Evolutionary conservation across 805 yeast species (phyloP).

Genomic region (Sporopachydermia quercuum): DNA sequence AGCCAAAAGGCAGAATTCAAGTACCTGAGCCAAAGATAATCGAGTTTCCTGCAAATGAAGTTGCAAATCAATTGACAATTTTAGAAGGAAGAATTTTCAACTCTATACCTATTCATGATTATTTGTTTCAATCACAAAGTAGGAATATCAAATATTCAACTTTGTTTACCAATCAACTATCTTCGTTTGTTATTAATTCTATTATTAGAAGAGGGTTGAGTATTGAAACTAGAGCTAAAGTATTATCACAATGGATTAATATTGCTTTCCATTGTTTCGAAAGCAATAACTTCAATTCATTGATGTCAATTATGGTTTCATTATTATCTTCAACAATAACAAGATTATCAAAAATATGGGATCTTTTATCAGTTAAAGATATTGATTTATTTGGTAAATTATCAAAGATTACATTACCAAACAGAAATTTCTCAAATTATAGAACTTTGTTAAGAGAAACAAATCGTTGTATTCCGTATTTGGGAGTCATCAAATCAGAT

Average conservation of each 20-base stretch:
- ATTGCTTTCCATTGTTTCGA: constrained; percentile 18
- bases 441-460: constrained; percentile 14
- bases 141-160: constrained; percentile 18
- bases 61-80: constrained; percentile 20
- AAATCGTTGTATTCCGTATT: constrained; percentile 19
- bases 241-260: constrained; percentile 22
- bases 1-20: background rate
- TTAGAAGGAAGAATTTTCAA: constrained; percentile 18
- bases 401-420: constrained; percentile 17
- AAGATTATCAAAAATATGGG: constrained; percentile 20
- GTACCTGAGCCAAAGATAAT: background rate
- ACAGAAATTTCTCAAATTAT: constrained; percentile 20
- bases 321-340: constrained; percentile 20
- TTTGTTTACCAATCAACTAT: constrained; percentile 17
- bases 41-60: constrained; percentile 18
- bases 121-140: constrained; percentile 15
- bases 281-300: constrained; percentile 18
- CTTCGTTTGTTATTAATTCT: constrained; percentile 22
- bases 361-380: constrained; percentile 14
- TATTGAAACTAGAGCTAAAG: constrained; percentile 16
- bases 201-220: constrained; percentile 15
- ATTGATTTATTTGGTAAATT: constrained; percentile 13
- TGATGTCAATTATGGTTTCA: constrained; percentile 18
- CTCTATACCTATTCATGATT: constrained; percentile 16
- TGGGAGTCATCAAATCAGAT: constrained; percentile 21